These are phyloP conservation scores for Echeveria elegans DNA, from an alignment of 164 flowering plant genomes.

Conservation along the genomic window DNA sequence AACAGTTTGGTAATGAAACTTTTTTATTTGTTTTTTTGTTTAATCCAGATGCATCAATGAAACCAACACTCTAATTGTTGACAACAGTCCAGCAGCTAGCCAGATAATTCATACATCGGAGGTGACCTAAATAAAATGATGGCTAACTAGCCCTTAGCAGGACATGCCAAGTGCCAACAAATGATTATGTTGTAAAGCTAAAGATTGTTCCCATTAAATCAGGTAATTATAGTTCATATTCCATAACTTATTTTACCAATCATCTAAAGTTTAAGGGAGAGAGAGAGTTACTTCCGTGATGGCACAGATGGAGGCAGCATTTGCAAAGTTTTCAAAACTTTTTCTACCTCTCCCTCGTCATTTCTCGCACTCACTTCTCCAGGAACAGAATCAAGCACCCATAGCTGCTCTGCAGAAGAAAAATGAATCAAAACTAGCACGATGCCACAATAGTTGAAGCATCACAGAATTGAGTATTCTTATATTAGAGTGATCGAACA, in stretches of 20 bases:
- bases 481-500: not conserved
- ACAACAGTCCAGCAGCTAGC: too few relatives aligned
- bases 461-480: not conserved
- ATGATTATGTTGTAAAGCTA: not conserved
- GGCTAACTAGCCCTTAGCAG: not conserved
- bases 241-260: not conserved
- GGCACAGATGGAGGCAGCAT: conserved; percentile 60
- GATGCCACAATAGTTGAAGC: too few relatives aligned
- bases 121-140: too few relatives aligned
- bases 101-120: too few relatives aligned
- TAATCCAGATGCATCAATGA: too few relatives aligned
- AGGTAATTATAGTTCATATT: not conserved
- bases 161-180: not conserved
- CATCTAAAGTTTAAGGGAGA: not conserved
- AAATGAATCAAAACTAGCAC: not conserved
- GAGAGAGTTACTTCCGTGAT: conserved; percentile 53
- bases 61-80: too few relatives aligned
- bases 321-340: conserved; percentile 70
- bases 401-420: conserved; percentile 82
- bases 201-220: not conserved
- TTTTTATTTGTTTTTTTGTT: too few relatives aligned
- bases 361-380: conserved; percentile 55
- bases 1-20: too few relatives aligned
- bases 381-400: conserved; percentile 91
- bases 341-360: conserved; percentile 76